Evolutionary conservation across 306 rosid genomes (phyloP), one percentile per base, ranked within the genome.

Genomic region (Acmispon strigosus): DNA sequence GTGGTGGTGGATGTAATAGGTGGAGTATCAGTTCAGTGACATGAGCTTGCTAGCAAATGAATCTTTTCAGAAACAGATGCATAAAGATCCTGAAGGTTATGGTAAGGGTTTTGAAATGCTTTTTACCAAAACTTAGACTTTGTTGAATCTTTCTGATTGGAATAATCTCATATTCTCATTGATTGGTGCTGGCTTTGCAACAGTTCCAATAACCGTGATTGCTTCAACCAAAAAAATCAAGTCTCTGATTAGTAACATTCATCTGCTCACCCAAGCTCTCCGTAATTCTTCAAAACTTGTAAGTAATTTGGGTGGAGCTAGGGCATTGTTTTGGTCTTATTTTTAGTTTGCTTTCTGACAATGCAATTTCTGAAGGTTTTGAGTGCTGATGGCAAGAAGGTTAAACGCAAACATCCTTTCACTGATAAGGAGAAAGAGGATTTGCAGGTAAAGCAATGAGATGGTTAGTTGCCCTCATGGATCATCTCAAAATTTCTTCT

Each of bases 41-140:
- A 84, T 87, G 92, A 91, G 96, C 75, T 77, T 94, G 78, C 80
- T 94, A 36, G 97, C 96, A 67, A 91, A 94, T 85, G 99, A 94
- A 62, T 70, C 95, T 70, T 85, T 94, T 60, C 81, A 69, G 74
- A 94, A 85, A 74, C 96, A 94, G 81, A 74, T 82, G 6, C 82
- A 86, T 73, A 94, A 85, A 81, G 99, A 94, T 78, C 97, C 97
- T 44, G 97, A 94, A 82, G 97, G 97, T 45, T 91, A 80, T 66
- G 97, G 99, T 94, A 82, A 82, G 85, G 67, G 51, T 62, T 64
- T 37, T 41, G 50, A 13, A 57, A 66, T 10, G 27, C 24, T 54
- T 14, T 58, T 76, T 34, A 41, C 60, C 47, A 27, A 4, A 76
- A 17, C 32, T 18, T 19, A 58, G 32, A 18, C 29, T 19, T 77